Base-by-base conservation (phyloP, 2,329 filamentous ascomycete genomes). In the Botrytis hyacinthi region DNA sequence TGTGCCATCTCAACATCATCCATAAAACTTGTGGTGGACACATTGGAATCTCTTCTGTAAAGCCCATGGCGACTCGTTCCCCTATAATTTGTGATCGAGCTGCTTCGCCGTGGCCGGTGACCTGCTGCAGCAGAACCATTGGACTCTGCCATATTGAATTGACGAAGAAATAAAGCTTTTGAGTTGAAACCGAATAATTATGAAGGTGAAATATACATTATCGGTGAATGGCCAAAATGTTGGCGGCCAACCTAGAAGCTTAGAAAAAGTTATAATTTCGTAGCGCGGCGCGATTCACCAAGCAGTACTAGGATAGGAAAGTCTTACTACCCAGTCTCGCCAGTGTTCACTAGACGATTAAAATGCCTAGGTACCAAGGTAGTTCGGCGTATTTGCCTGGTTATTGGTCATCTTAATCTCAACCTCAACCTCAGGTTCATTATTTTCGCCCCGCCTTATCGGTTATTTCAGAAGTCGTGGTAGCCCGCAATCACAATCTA, bases 1-100 rank as follows among this genome's bases (percentile, higher is more conserved):
- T 97, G 94, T 32, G 96, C 95, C 96, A 99, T 98, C 82, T 98
- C 95, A n/a, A 98, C 95, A 82, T 97, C 94, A 77, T 94, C 94
- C 78, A 97, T 91, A 78, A 98, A 91, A 83, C 93, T 97, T 51
- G 91, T 86, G 82, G 87, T 90, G 83, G 92, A 94, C 79, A 90
- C 86, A 79, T 93, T 93, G 70, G 91, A 92, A 77, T 86, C 86
- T 72, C 91, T 86, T 71, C 91, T 86, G 82, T 93, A 93, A 75
- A 93, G 74, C 29, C 20, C 42, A 44, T 54, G 65, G 20, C 67
- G 60, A 61, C 74, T 72, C 77, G 77, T 78, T 80, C 77, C 71
- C 29, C 76, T 70, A 62, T 78, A 75, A 76, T 77, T 77, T 62
- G 76, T 74, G n/a, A 77, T 74, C 35, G 79, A 81, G 74, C 78